A percentile compares a stretch with the other conserved stretches of the same genome.
phyloP scores from a whole-genome alignment of 495 filamentous ascomycete genomes.

The Tuber umbilicatum region DNA sequence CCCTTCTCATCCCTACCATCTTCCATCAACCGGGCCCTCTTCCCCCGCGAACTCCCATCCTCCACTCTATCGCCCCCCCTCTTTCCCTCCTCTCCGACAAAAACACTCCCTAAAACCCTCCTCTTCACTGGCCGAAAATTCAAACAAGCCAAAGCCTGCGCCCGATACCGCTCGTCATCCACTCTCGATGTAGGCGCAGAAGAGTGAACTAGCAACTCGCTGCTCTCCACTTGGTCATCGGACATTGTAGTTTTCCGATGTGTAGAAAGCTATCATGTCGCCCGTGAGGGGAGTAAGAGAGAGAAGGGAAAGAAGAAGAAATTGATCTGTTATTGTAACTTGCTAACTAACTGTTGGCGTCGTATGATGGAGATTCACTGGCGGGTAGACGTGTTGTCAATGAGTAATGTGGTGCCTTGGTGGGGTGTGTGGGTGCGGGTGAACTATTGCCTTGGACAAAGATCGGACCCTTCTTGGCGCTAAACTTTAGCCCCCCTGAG shows the following conservation, averaged over 20 bases:
- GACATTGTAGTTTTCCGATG: constrained; percentile 18
- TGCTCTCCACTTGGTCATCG: constrained; percentile 21
- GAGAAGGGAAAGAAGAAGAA: not conserved
- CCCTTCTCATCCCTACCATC: not conserved
- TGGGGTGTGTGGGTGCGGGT: not conserved
- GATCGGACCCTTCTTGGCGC: not conserved
- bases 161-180: constrained; percentile 27
- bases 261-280: not conserved
- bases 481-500: not conserved
- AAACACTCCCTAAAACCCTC: constrained; percentile 11
- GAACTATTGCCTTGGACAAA: not conserved
- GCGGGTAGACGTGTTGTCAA: not conserved
- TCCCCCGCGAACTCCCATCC: not conserved
- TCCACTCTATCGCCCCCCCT: not conserved
- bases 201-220: constrained; percentile 33
- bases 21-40: not conserved
- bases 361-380: not conserved
- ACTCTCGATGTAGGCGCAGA: constrained; percentile 27
- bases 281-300: not conserved
- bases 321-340: not conserved
- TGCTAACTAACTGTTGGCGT: not conserved
- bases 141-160: constrained; percentile 30
- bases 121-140: constrained; percentile 21
- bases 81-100: not conserved
- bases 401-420: not conserved